Evolutionary conservation across 2,329 filamentous ascomycete genomes (phyloP), one percentile per base, ranked within the genome.

Genomic region (Apiospora hydei): DNA sequence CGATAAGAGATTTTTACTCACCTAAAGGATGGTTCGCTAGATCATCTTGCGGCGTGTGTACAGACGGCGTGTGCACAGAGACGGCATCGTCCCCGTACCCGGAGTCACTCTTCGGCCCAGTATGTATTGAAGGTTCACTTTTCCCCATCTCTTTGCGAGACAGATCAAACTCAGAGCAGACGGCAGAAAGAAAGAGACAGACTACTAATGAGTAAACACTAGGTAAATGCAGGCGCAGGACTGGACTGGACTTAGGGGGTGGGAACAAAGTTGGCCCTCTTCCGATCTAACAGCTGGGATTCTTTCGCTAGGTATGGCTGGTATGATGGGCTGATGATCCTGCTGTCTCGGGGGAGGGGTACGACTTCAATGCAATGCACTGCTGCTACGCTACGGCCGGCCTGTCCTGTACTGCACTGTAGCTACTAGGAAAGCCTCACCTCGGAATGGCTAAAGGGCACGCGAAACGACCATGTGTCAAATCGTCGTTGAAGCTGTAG

Each of bases 71-170:
- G 46, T 49, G 46, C 8, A 49, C 21, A 30, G 67, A 44, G n/a
- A n/a, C 49, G n/a, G 68, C 34, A 43, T 69, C 68, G 34, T 69
- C 68, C 13, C 68, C 68, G 47, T 69, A 69, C 38, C 68, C 68
- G 24, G 68, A 69, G 49, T 69, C 68, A 43, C 68, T 69, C 68
- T 69, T 69, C n/a, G 68, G 68, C 38, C 30, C 68, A 21, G 41
- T 46, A 30, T 41, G 49, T 51, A 69, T 53, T 41, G 68, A 69
- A 51, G 34, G 4, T 43, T 51, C 47, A 69, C 68, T 47, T 41
- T 69, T 69, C 47, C 47, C 68, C 68, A 69, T 69, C 46, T 44
- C 68, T 69, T 69, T 41, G n/a, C 68, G 68, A 69, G 68, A 69
- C 68, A 69, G 68, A 69, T 69, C 47, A 51, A 69, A 69, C 44